Evolutionary conservation across 108 stramenopile genomes (phyloP).

Genomic region (Hondaea fermentalgiana): DNA sequence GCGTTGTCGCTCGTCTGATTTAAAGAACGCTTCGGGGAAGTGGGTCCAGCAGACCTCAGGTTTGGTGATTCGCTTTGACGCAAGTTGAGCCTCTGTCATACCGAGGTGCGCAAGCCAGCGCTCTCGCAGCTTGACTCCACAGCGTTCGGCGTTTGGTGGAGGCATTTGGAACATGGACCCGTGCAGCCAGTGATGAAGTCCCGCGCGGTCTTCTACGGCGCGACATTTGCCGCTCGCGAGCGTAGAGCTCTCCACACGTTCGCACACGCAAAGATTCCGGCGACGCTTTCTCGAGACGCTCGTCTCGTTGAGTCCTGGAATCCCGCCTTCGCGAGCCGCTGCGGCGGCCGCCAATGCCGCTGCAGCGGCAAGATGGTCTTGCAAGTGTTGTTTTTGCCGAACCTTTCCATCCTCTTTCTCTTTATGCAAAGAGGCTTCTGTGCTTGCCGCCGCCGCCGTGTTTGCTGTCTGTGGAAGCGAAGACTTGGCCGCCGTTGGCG

Average conservation of each 20-base stretch:
- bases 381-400: too few species aligned
- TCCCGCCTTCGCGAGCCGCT: too few species aligned
- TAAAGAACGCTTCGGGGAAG: background rate
- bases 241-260: background rate
- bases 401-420: too few species aligned
- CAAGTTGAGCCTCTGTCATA: background rate
- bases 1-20: background rate
- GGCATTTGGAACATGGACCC: background rate
- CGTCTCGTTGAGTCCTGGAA: too few species aligned
- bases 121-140: background rate
- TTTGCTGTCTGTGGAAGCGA: too few species aligned
- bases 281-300: background rate
- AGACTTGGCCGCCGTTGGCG: too few species aligned
- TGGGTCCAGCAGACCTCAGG: constrained; percentile 7
- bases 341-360: too few species aligned
- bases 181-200: background rate
- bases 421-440: too few species aligned
- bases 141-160: background rate
- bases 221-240: background rate
- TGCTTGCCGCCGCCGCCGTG: too few species aligned
- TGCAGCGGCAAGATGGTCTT: too few species aligned
- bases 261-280: background rate
- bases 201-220: background rate
- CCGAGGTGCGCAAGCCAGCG: background rate
- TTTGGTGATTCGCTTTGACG: background rate